Percentiles rank a stretch among this genome's conserved stretches.
phyloP scores from a whole-genome alignment of 1,139 yeast genomes.

The Yamadazyma sp. region DNA sequence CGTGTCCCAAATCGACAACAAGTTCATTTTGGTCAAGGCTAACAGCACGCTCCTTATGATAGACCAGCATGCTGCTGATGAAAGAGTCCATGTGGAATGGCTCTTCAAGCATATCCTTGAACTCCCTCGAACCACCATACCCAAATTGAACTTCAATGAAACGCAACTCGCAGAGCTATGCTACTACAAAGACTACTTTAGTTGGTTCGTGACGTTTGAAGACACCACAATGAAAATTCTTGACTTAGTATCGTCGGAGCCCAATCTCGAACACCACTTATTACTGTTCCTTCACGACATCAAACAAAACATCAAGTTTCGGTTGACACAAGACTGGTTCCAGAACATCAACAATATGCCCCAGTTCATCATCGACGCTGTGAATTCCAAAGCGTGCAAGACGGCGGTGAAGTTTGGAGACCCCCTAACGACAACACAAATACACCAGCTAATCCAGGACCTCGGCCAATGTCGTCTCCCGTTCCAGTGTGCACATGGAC shows the following conservation, averaged over 20 bases:
- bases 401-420: conserved; percentile 77
- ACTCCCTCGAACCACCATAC: conserved; percentile 1
- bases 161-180: background rate
- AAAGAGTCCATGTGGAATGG: conserved; percentile 58
- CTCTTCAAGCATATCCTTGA: conserved; percentile 28
- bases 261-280: conserved; percentile 2
- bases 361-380: conserved; percentile 42
- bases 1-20: conserved; percentile 54
- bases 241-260: conserved; percentile 1
- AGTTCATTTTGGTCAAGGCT: conserved; percentile 51
- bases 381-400: conserved; percentile 70
- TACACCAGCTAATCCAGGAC: conserved; percentile 39
- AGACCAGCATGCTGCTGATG: conserved; percentile 85
- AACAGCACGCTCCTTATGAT: conserved; percentile 34
- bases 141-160: conserved; percentile 7
- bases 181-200: conserved; percentile 1
- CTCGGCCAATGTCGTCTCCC: conserved; percentile 58
- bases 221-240: background rate
- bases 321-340: conserved; percentile 17
- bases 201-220: conserved; percentile 2
- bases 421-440: conserved; percentile 38
- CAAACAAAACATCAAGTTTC: conserved; percentile 18
- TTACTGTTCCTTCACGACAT: conserved; percentile 30
- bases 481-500: conserved; percentile 84
- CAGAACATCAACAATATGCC: conserved; percentile 38